Base-by-base conservation (phyloP, 805 yeast species). In the Teunomyces aglyptinius region DNA sequence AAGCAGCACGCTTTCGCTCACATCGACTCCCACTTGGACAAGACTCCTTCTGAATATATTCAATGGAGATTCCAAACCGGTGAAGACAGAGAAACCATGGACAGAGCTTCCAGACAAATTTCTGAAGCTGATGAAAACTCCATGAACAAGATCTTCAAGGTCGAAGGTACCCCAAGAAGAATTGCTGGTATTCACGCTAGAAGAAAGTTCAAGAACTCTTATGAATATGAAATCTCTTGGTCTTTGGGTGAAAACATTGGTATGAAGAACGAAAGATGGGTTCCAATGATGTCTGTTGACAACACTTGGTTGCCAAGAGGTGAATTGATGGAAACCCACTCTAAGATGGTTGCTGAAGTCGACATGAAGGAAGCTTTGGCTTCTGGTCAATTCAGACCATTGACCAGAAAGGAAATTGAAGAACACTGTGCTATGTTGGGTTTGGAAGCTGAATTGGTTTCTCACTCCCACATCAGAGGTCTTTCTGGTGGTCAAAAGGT, bases 11-110 rank as follows among this genome's bases (percentile, higher is more conserved):
- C 99, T 76, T 94, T 94, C 72, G 98, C 98, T 59, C 99, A 94
- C 78, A 92, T 94, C 69, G 99, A 95, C 78, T 83, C 87, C 72
- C 99, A 94, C 75, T 83, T 92, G 75, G 99, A 94, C 85, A 89
- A 87, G 85, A 94, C 99, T 70, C 99, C 99, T 71, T 90, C 97
- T 68, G 99, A 94, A 83, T 94, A 94, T 82, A 94, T 94, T 66
- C 99, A 94, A 82, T 94, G 99, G 99, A 94, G 99, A 86, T 94
- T 92, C 97, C 99, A 94, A 83, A 94, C 99, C 72, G 99, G 99
- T 91, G 99, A 94, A 83, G 99, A 94, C 79, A 90, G 99, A 82
- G 99, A 94, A 83, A 94, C 99, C 78, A 94, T 94, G 99, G 99
- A 94, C 83, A 89, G 98, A 82, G 99, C 98, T 73, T 89, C 95